A percentile compares a stretch with the other conserved stretches of the same genome.
These are phyloP conservation scores for Cydonia oblonga DNA, from an alignment of 331 rosid genomes.

Conservation along the genomic window DNA sequence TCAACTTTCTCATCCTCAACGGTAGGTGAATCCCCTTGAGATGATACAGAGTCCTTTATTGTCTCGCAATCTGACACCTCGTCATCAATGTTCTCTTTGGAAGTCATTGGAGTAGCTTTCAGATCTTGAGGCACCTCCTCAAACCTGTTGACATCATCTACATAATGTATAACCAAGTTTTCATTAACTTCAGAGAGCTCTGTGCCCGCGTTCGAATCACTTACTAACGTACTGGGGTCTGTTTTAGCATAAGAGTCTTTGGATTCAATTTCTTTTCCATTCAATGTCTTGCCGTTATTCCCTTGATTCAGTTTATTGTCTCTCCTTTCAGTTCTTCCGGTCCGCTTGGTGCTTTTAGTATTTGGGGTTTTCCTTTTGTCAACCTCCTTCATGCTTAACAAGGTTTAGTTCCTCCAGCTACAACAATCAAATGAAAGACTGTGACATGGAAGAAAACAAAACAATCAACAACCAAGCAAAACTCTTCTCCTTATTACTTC, in stretches of 20 bases:
- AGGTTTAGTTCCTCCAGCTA: slow-evolving; percentile 24
- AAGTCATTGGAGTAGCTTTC: slow-evolving; percentile 30
- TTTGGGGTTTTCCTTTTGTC: slow-evolving; percentile 50
- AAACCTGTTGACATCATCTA: slow-evolving; percentile 62
- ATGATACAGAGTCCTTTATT: slow-evolving; percentile 52
- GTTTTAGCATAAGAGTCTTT: slow-evolving; percentile 30
- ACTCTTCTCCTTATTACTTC: neutral
- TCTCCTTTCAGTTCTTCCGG: slow-evolving; percentile 41
- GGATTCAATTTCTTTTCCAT: slow-evolving; percentile 38
- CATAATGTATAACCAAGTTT: slow-evolving; percentile 42
- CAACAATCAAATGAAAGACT: slow-evolving; percentile 22
- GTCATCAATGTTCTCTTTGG: slow-evolving; percentile 36
- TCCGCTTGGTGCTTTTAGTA: slow-evolving; percentile 42
- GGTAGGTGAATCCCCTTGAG: slow-evolving; percentile 48
- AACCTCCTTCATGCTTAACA: slow-evolving; percentile 50
- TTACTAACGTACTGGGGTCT: slow-evolving; percentile 23
- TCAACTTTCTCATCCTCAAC: slow-evolving; percentile 55
- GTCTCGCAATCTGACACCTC: slow-evolving; percentile 67
- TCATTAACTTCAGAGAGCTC: slow-evolving; percentile 47
- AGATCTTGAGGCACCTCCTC: slow-evolving; percentile 32
- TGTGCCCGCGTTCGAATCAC: slow-evolving; percentile 38
- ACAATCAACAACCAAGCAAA: slow-evolving; percentile 17
- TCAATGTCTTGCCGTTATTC: slow-evolving; percentile 37
- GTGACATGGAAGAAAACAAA: slow-evolving; percentile 8
- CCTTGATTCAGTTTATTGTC: slow-evolving; percentile 39